phyloP scores from a whole-genome alignment of 495 filamentous ascomycete species.

The Penicillium malachiteum region DNA sequence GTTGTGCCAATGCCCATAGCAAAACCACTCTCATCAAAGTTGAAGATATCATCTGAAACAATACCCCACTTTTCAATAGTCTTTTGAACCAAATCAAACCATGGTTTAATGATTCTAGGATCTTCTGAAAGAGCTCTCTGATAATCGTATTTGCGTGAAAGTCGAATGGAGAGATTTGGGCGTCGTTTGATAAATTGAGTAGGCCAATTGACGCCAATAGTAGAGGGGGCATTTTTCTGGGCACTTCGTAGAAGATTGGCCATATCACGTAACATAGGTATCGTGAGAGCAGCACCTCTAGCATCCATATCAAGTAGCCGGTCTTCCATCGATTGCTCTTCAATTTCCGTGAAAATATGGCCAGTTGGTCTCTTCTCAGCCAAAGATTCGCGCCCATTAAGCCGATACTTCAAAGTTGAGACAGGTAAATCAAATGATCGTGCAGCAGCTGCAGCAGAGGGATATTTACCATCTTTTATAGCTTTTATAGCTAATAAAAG shows the following conservation, averaged over 20 bases:
- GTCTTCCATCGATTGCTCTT: not conserved
- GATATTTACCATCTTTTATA: too few relatives aligned
- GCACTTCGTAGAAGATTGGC: not conserved
- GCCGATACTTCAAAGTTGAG: too few relatives aligned
- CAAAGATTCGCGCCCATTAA: not conserved
- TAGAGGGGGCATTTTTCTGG: not conserved
- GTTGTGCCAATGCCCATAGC: constrained; percentile 34
- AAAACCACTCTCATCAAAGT: constrained; percentile 22
- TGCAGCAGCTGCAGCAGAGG: too few relatives aligned
- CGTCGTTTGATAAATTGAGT: not conserved
- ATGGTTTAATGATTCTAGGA: too few relatives aligned
- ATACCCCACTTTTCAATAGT: too few relatives aligned
- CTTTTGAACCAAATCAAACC: too few relatives aligned
- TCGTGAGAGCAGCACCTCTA: not conserved
- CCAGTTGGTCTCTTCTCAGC: not conserved
- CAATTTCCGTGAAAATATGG: not conserved
- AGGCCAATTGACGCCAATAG: not conserved
- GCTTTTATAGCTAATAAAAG: too few relatives aligned
- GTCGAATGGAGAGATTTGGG: not conserved
- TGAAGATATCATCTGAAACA: constrained; percentile 35
- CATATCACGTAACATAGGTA: constrained; percentile 1
- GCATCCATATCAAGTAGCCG: not conserved
- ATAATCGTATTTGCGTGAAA: not conserved
- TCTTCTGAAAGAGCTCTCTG: too few relatives aligned
- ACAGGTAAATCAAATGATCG: too few relatives aligned